Evolutionary conservation across 768 basidiomycete genomes (phyloP), one percentile per base, ranked within the genome.

Genomic region (Boletellus emodensis): DNA sequence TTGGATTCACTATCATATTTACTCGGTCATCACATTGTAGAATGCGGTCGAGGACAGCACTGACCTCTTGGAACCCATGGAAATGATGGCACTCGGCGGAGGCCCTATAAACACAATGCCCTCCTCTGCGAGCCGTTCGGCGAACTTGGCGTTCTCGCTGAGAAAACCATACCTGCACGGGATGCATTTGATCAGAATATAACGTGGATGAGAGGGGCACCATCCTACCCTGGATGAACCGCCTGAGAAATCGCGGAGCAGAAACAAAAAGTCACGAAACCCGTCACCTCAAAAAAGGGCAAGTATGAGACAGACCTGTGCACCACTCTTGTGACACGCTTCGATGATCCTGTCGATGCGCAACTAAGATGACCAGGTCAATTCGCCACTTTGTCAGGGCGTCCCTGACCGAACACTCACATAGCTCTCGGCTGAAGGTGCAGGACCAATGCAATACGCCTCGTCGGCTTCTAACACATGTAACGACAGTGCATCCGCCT

Each of bases 31-130:
- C 30, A 39, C 26, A 40, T n/a, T 17, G 4, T 41, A 36, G 9
- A 24, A 8, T 15, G 28, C 2, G 22, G 17, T 14, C 14, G 41
- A 36, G 18, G 9, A 30, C 15, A 6, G 41, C 15, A 55, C 71
- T 6, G 28, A 90, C 88, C 92, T 91, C 75, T 97, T 96, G 0
- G 90, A 94, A 2, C 94, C 94, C 94, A 96, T 97, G 60, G 86
- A 89, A 13, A 87, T 71, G 54, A 97, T 97, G 28, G 94, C 93
- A 58, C 78, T 79, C 1, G 87, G 78, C 2, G 94, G 90, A 14
- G 94, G 94, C 0, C 94, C 94, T 53, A 97, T 92, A 63, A 94
- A 96, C 3, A 87, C 80, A 55, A 97, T 81, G 0, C 90, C 89
- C 60, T 85, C 87, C 40, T 81, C 69, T n/a, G 83, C 79, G 11